Conservation (phyloP, 495 filamentous ascomycete genomes). For the Daldinia caldariorum region DNA sequence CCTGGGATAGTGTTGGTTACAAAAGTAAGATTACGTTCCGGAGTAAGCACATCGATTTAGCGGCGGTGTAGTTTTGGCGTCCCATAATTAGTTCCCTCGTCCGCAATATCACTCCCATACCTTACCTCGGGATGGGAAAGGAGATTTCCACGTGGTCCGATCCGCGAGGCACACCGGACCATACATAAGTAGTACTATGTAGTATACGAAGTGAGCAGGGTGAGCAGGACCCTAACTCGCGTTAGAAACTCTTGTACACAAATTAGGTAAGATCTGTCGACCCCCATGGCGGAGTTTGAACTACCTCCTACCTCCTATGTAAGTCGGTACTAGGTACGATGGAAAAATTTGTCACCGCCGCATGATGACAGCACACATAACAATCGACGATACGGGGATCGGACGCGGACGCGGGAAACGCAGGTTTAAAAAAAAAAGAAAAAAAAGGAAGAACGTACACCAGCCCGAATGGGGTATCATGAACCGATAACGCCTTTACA, state of each 20-base stretch:
- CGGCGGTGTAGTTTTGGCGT: background rate
- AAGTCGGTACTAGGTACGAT: background rate
- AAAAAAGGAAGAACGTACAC: background rate
- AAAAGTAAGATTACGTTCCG: background rate
- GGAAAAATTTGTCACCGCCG: slow-evolving; percentile 6
- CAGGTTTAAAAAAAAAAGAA: background rate
- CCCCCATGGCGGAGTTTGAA: background rate
- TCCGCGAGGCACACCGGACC: background rate
- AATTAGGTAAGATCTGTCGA: slow-evolving; percentile 3
- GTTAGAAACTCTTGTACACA: slow-evolving; percentile 5
- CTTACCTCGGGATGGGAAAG: background rate
- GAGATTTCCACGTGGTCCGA: slow-evolving; percentile 3
- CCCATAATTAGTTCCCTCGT: background rate
- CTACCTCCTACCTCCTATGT: too few relatives aligned
- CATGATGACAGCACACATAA: slow-evolving; percentile 19
- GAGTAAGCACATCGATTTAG: background rate
- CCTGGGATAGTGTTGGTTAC: background rate
- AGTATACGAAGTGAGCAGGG: background rate
- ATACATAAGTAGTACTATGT: too few relatives aligned
- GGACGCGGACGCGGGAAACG: slow-evolving; percentile 1
- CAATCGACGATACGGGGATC: slow-evolving; percentile 11
- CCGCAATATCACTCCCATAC: background rate
- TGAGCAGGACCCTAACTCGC: background rate
- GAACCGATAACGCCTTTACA: slow-evolving; percentile 25
- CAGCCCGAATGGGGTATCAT: slow-evolving; percentile 30